Evolutionary conservation across 345 rosid genomes (phyloP).

Genomic region (Bruguiera sexangula): DNA sequence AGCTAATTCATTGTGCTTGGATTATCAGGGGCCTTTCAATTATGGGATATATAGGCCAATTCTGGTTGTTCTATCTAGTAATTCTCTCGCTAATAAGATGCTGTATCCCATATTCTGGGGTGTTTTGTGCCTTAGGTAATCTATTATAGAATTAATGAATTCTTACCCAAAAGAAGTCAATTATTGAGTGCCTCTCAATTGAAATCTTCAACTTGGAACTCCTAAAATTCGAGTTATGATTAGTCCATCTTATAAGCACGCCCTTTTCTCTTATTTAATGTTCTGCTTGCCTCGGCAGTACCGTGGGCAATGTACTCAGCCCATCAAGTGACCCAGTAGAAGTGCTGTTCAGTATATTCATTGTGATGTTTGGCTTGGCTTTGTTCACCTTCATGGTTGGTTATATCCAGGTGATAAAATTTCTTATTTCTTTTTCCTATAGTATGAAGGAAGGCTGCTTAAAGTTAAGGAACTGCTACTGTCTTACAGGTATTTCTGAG

Average conservation of each 20-base stretch:
- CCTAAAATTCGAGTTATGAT: too few relatives aligned
- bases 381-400: constrained; percentile 63
- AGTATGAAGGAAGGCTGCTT: too few relatives aligned
- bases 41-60: constrained; percentile 56
- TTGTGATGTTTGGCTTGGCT: constrained; percentile 46
- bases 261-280: not conserved
- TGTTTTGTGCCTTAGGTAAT: constrained; percentile 52
- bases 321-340: constrained; percentile 57
- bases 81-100: constrained; percentile 46
- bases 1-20: constrained; percentile 42
- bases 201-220: too few relatives aligned
- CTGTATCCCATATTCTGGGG: constrained; percentile 75
- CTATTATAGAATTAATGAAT: not conserved
- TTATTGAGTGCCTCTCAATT: too few relatives aligned
- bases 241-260: too few relatives aligned
- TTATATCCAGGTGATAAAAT: constrained; percentile 48
- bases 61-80: constrained; percentile 52
- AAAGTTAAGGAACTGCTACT: not conserved
- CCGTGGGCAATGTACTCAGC: constrained; percentile 57
- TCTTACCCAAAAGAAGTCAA: not conserved
- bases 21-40: constrained; percentile 37
- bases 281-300: constrained; percentile 25
- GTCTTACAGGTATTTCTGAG: constrained; percentile 48
- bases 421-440: not conserved
- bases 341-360: constrained; percentile 54